These are phyloP conservation scores for Hypomyces perniciosus DNA, from an alignment of 2,329 filamentous ascomycete genomes.

Conservation along the genomic window DNA sequence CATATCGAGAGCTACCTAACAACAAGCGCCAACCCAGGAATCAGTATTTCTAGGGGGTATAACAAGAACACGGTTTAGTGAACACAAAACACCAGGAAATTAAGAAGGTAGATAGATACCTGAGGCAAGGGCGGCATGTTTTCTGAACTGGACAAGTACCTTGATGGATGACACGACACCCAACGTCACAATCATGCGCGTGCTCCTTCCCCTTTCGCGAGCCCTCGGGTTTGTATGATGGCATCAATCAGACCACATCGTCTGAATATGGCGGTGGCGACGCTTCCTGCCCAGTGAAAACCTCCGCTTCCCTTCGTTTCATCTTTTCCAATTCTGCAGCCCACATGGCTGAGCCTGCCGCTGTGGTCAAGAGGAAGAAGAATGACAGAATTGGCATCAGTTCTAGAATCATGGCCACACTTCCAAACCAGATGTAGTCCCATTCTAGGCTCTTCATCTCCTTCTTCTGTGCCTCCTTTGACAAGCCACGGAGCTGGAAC, in stretches of 20 bases:
- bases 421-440: slow-evolving; percentile 93
- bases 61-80: neutral
- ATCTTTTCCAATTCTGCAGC: slow-evolving; percentile 66
- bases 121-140: neutral
- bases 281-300: neutral
- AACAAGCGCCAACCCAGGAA: too few relatives aligned
- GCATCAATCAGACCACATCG: slow-evolving; percentile 1
- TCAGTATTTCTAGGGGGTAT: too few relatives aligned
- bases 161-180: neutral
- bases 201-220: neutral
- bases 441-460: slow-evolving; percentile 63
- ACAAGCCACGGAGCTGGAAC: slow-evolving; percentile 72
- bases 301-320: slow-evolving; percentile 6
- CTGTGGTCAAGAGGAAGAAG: slow-evolving; percentile 85
- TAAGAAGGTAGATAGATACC: neutral
- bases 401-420: slow-evolving; percentile 74
- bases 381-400: slow-evolving; percentile 89
- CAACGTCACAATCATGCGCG: neutral
- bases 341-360: slow-evolving; percentile 82
- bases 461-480: slow-evolving; percentile 64
- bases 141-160: neutral
- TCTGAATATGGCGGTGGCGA: slow-evolving; percentile 6
- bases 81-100: neutral
- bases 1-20: too few relatives aligned
- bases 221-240: neutral